Base-by-base conservation (phyloP, 1,284 basidiomycete genomes). In the Abortiporus biennis region DNA sequence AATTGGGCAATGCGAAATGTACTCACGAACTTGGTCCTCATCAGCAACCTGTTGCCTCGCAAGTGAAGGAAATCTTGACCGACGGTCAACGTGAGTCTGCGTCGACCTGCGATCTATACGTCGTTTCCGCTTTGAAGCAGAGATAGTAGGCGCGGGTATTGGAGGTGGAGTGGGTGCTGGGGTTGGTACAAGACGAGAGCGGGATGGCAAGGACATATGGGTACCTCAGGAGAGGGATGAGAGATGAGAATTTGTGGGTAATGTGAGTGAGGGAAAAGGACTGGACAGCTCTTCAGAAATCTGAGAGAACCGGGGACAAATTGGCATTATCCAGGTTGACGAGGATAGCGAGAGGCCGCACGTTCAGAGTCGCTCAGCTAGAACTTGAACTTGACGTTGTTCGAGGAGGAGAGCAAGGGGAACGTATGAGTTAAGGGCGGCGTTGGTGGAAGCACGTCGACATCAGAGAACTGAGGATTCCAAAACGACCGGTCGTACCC, bases 21-120 rank as follows among this genome's bases (percentile, higher is more conserved):
- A 67, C 69, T 49, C 47, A 76, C 74, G 55, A 25, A 76, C 65
- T 49, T 54, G 59, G n/a, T 52, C 33, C 41, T 59, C 50, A 55
- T 76, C 66, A 23, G 62, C 64, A 46, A 75, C 52, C 31, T 57
- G 52, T 19, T 50, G 48, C 54, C 62, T 43, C 4, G 44, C 36
- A 15, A 38, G 16, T 50, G 50, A 58, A 44, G 53, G 45, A 40
- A 32, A 46, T 17, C 29, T 22, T 31, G 35, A 53, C 38, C 41
- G 54, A 38, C 38, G 46, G 30, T 50, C 56, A 36, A 43, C 34
- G 36, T 17, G 43, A 45, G 35, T 19, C 24, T 41, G 34, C 16
- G 36, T 27, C 25, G 44, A 45, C 34, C 40, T 36, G 29, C 19
- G 41, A 36, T 43, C 38, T 42, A 38, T 31, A 23, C 41, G 40